Base-by-base conservation (phyloP, 768 basidiomycete species). In the Lactarius pseudohatsudake region DNA sequence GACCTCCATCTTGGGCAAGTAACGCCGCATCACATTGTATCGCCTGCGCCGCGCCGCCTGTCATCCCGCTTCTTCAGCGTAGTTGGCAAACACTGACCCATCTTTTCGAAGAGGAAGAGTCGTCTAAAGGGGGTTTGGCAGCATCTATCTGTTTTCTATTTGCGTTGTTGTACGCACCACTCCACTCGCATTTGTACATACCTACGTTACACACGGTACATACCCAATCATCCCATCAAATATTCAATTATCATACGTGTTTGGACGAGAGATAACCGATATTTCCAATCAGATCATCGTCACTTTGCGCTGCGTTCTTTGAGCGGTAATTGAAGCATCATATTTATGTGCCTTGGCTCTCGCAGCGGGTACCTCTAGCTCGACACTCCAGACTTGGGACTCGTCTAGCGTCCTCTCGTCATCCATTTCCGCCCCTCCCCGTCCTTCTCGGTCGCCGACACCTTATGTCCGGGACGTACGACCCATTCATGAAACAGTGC, bases 21-120 rank as follows among this genome's bases (percentile, higher is more conserved):
- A 20, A 89, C 87, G 0, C 88, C 89, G n/a, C 82, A 83, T 66
- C 86, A 86, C 70, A 75, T 90, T 38, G 83, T 85, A 45, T 91
- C 89, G 9, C 87, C 89, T 7, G 81, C 79, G 26, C 75, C 82
- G 50, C 84, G 80, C 41, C 81, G 82, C 47, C 69, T 74, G 53
- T 53, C 65, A 53, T 66, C 61, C 22, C 65, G 61, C 61, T 66
- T 66, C 57, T 66, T 62, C 20, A 18, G 50, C 40, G 6, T 36
- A 59, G 22, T 60, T 11, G 53, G 58, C 28, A 64, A 47, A 38
- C 26, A 30, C 8, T 67, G 41, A 67, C 55, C 41, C 50, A 67
- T 57, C 40, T 65, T 45, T 22, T 8, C 36, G 36, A 38, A 38
- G 36, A 38, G 36, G 4, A 22, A 53, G 50, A 0, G 13, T 56